Evolutionary conservation across 768 basidiomycete species (phyloP).

Genomic region (Bullera alba): DNA sequence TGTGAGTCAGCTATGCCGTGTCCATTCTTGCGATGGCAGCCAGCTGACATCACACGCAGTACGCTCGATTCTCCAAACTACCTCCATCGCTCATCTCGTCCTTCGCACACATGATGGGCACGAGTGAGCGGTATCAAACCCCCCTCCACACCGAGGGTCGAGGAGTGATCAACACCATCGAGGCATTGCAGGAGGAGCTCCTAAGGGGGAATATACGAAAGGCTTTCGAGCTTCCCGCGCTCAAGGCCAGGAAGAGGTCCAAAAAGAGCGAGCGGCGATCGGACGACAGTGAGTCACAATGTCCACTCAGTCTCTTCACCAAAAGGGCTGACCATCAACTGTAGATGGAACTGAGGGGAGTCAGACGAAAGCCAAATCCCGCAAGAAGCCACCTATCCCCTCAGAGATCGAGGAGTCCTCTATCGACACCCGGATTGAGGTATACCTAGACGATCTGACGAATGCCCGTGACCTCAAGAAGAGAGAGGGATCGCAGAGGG

Average conservation of each 20-base stretch:
- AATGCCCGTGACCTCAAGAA: too few relatives aligned
- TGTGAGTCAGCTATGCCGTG: neutral
- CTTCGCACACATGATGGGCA: neutral
- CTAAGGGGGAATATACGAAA: neutral
- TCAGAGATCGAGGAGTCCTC: too few relatives aligned
- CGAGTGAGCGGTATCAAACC: neutral
- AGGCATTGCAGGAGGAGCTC: neutral
- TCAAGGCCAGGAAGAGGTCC: neutral
- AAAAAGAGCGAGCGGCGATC: too few relatives aligned
- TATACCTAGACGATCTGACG: too few relatives aligned
- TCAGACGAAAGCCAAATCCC: too few relatives aligned
- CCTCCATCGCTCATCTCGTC: neutral
- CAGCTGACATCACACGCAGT: neutral
- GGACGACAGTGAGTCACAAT: constrained; percentile 2
- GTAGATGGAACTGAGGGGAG: too few relatives aligned
- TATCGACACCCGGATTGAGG: too few relatives aligned
- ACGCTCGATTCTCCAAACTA: neutral
- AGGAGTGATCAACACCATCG: neutral
- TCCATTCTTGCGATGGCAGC: neutral
- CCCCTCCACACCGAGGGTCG: neutral
- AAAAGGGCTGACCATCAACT: too few relatives aligned
- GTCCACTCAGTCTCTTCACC: too few relatives aligned
- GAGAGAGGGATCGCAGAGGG: too few relatives aligned
- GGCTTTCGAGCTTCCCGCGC: neutral
- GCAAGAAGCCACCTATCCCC: too few relatives aligned